Conservation (phyloP, 768 basidiomycete genomes). For the Gelatoporia subvermispora region DNA sequence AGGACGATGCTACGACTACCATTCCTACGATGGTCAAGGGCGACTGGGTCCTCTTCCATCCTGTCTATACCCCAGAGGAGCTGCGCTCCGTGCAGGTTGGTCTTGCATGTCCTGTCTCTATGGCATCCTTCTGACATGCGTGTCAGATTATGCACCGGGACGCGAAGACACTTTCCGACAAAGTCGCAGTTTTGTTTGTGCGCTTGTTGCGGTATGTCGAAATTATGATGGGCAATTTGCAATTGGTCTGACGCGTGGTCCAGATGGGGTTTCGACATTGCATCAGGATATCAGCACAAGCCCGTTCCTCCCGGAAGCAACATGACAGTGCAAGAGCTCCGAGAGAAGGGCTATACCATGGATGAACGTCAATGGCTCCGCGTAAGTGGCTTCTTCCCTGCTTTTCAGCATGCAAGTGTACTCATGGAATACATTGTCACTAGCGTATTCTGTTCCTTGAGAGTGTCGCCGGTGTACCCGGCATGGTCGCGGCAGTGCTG, state of each 20-base stretch:
- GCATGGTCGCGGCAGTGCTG: conserved; percentile 88
- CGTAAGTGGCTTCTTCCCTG: conserved; percentile 34
- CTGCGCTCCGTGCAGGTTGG: conserved; percentile 66
- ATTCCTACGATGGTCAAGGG: conserved; percentile 31
- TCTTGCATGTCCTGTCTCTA: background rate
- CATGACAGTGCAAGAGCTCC: conserved; percentile 69
- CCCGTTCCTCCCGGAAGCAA: conserved; percentile 50
- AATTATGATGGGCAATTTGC: conserved; percentile 1
- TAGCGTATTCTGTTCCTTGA: conserved; percentile 71
- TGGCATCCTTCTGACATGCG: background rate
- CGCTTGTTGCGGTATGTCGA: conserved; percentile 40
- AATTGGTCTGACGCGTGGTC: background rate
- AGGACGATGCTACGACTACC: background rate
- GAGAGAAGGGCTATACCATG: conserved; percentile 69
- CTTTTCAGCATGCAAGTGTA: background rate
- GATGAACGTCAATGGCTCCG: conserved; percentile 73
- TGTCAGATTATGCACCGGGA: conserved; percentile 65
- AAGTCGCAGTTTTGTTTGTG: conserved; percentile 63
- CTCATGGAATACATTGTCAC: background rate
- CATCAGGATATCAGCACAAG: conserved; percentile 81
- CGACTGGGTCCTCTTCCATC: conserved; percentile 92
- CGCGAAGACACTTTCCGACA: conserved; percentile 65
- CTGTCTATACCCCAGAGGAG: conserved; percentile 79
- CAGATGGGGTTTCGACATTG: conserved; percentile 74
- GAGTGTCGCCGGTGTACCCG: conserved; percentile 90